Evolutionary conservation across 2,329 filamentous ascomycete genomes (phyloP).

Genomic region (Aspergillus hortae): DNA sequence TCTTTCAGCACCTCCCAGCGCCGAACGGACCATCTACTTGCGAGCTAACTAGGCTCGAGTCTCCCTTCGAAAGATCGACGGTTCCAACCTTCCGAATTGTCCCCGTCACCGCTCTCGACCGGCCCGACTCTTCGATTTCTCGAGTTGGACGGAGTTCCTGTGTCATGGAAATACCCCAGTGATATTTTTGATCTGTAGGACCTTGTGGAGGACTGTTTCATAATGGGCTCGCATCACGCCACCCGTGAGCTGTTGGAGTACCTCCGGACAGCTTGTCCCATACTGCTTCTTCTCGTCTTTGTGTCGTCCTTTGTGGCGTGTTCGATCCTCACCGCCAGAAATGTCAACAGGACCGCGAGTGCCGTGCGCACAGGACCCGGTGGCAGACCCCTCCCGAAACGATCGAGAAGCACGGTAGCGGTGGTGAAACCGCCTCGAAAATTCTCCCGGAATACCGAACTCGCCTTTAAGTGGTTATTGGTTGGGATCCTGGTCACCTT

Average conservation of each 20-base stretch:
- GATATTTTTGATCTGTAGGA: conserved; percentile 16
- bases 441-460: conserved; percentile 65
- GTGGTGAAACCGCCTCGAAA: conserved; percentile 50
- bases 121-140: conserved; percentile 2
- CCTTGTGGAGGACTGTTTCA: conserved; percentile 20
- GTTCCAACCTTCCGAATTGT: conserved; percentile 4
- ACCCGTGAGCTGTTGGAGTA: conserved; percentile 44
- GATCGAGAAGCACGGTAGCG: conserved; percentile 48
- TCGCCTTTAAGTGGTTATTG: conserved; percentile 72
- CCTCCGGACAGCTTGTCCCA: conserved; percentile 59
- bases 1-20: conserved; percentile 3
- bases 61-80: conserved; percentile 8
- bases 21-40: background rate
- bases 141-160: conserved; percentile 12
- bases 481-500: conserved; percentile 70
- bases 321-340: conserved; percentile 55
- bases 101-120: conserved; percentile 1
- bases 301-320: conserved; percentile 58
- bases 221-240: conserved; percentile 36
- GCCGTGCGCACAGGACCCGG: conserved; percentile 69
- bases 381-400: conserved; percentile 79
- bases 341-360: conserved; percentile 43
- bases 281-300: conserved; percentile 63
- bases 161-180: conserved; percentile 35
- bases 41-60: conserved; percentile 3